Evolutionary conservation across 306 rosid species (phyloP), one percentile per base, ranked within the genome.

Genomic region (Acacia crassicarpa): DNA sequence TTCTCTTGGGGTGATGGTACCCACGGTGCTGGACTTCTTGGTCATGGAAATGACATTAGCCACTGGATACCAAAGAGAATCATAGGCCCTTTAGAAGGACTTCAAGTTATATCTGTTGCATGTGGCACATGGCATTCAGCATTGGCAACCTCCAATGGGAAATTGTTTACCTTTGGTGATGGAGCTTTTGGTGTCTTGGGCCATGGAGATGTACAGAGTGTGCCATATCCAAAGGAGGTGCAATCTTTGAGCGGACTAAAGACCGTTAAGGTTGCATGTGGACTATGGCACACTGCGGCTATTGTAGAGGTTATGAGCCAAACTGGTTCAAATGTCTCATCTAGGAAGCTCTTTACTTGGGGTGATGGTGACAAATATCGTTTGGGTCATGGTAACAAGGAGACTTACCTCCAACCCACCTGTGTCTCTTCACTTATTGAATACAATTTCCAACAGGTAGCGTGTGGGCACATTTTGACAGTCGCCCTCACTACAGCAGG

Each of bases 61-160:
- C 94, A 93, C 80, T 93, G 92, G 91, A 86, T 89, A 67, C 99
- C 99, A 30, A 96, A 89, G 82, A 89, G 92, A 80, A 81, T 96
- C 30, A 33, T 66, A 6, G 94, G 97, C 76, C 81, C 90, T 76
- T 81, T 96, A 80, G 97, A 96, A 72, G 97, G 99, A 65, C 94
- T 85, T 79, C 94, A 93, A 43, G 99, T 96, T 84, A 48, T 93
- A 63, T 96, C 92, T 23, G 86, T 93, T 82, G 91, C 99, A 32
- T 96, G 99, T 81, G 99, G 99, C 66, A 46, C 97, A 4, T 93
- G 97, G 98, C 98, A 96, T 90, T 86, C 98, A 30, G 98, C 99
- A 62, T 69, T 96, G 83, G 85, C 92, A 72, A 93, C 95, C 53
- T 85, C 92, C 45, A 86, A 63, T 61, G 98, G 98, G 30, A 96